These are phyloP conservation scores for Eucalyptus paniculata DNA, from an alignment of 345 rosid species.

Conservation along the genomic window DNA sequence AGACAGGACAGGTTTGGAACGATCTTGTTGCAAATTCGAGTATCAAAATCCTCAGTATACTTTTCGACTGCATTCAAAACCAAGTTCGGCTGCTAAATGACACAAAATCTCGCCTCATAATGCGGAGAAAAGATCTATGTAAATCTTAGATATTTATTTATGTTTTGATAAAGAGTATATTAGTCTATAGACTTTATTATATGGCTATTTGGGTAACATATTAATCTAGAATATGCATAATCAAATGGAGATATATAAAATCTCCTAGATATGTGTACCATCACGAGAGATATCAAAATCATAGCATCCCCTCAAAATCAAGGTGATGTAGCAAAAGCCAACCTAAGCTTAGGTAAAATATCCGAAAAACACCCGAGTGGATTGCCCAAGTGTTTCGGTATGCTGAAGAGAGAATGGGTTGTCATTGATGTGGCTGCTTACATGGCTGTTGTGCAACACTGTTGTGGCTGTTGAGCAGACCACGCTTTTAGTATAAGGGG, in stretches of 20 bases:
- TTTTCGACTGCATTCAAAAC: not conserved
- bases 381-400: not conserved
- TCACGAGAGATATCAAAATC: not conserved
- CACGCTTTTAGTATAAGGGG: too few species aligned
- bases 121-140: not conserved
- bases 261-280: not conserved
- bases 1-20: not conserved
- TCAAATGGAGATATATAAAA: not conserved
- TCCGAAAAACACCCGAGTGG: not conserved
- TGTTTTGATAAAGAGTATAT: not conserved
- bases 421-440: not conserved
- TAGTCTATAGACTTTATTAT: not conserved
- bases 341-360: not conserved
- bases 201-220: too few species aligned
- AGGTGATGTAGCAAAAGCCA: not conserved
- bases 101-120: not conserved
- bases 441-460: not conserved
- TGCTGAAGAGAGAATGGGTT: not conserved
- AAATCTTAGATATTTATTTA: too few species aligned
- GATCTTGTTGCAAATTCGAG: not conserved
- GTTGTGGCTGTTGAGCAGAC: not conserved
- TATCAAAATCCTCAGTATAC: not conserved
- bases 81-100: not conserved
- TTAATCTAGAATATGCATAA: too few species aligned
- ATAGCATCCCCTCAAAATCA: not conserved